Conservation (phyloP, 179 eudicot species). For the Sideroxylon spinosum region DNA sequence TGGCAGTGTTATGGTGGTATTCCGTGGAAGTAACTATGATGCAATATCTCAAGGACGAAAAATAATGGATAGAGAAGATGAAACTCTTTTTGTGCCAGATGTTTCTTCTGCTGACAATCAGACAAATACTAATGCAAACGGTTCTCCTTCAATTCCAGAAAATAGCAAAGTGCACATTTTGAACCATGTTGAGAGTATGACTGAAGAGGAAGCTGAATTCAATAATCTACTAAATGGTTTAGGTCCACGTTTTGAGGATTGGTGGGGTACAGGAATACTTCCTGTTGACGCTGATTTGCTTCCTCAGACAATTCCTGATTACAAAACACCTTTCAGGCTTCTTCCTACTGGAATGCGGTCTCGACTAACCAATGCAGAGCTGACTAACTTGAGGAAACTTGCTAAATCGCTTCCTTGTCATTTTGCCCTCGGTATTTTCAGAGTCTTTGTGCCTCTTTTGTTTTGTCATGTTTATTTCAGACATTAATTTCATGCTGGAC, state of each 20-base stretch:
- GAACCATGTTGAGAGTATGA: conserved; percentile 38
- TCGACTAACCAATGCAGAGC: conserved; percentile 73
- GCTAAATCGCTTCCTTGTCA: conserved; percentile 96
- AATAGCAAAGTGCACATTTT: conserved; percentile 19
- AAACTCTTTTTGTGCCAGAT: conserved; percentile 47
- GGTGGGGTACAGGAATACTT: conserved; percentile 98
- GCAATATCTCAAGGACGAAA: conserved; percentile 53
- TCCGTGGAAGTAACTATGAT: conserved; percentile 72
- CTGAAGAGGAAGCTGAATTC: conserved; percentile 73
- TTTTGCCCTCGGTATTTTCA: conserved; percentile 87
- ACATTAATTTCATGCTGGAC: conserved; percentile 18
- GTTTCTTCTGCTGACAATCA: conserved; percentile 38
- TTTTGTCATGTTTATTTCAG: conserved; percentile 11
- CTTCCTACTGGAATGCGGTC: conserved; percentile 89
- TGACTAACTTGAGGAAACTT: conserved; percentile 72
- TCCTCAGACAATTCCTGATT: conserved; percentile 73
- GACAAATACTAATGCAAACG: conserved; percentile 19
- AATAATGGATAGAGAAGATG: conserved; percentile 27
- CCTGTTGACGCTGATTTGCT: conserved; percentile 98
- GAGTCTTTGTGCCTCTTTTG: conserved; percentile 14
- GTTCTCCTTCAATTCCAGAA: conserved; percentile 26
- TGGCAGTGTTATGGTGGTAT: conserved; percentile 98
- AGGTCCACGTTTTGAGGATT: conserved; percentile 95
- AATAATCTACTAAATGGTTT: conserved; percentile 67
- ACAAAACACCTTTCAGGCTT: conserved; percentile 82